Base-by-base conservation (phyloP, 257 asterid species). In the Petunia secreta region DNA sequence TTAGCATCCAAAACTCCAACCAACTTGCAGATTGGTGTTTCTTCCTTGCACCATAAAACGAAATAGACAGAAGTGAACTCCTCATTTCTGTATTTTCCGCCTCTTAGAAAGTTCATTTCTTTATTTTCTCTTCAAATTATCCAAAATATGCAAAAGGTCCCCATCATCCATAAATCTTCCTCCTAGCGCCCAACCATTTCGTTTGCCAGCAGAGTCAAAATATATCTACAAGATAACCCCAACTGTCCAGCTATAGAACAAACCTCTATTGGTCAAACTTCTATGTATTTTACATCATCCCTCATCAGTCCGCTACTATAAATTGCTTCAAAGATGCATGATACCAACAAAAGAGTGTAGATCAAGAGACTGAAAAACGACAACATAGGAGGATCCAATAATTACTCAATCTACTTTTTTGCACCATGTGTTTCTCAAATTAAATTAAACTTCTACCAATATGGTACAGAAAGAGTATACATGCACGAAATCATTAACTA, bases 61-160 rank as follows among this genome's bases (percentile, higher is more conserved):
- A 46, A 69, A 46, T 48, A 46, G 77, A 69, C 41, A 69, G 59
- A 69, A 8, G 25, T 69, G 57, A 69, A 69, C 77, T 69, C 77
- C 25, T 69, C 46, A 46, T 46, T 16, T 16, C 8, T 69, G 59
- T 69, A 25, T 46, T 68, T 58, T 69, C 77, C 5, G 77, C 37
- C 16, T 46, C 59, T 69, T 69, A 9, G 9, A 53, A 69, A 46
- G 77, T 46, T 46, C 2, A 43, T 57, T 43, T 16, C 55, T 43
- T 68, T 44, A 8, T 44, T 52, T 46, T 46, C 59, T 68, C 57
- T 43, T 10, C 36, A 8, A 44, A 69, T 69, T 69, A 69, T 46
- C 73, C 54, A 46, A 69, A 69, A 69, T 46, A 25, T 9, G 25
- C 57, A 69, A 46, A 46, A 9, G 59, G 41, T 40, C 25, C 10